Conservation (phyloP, 305 asterid species). For the Fraxinus baroniana region DNA sequence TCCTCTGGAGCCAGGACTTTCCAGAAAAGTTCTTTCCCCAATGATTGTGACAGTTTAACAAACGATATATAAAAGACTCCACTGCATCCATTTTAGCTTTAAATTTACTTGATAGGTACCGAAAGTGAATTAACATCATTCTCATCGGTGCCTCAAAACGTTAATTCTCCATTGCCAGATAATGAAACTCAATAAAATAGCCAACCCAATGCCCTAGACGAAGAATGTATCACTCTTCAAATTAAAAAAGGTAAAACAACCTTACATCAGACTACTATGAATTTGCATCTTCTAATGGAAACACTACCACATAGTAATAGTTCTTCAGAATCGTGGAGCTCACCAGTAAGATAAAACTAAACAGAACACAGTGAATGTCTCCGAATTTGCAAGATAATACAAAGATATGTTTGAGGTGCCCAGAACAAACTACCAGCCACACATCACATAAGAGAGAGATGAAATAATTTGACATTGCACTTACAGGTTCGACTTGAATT, state of each 20-base stretch:
- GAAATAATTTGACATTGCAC: slow-evolving; percentile 18
- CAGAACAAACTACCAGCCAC: slow-evolving; percentile 11
- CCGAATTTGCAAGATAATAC: slow-evolving; percentile 4
- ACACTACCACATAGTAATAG: neutral
- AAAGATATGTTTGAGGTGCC: neutral
- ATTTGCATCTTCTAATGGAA: neutral
- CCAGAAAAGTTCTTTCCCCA: neutral
- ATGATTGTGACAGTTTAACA: neutral
- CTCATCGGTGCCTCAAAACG: neutral
- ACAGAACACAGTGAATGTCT: neutral
- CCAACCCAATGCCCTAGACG: neutral
- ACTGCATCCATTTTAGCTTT: neutral
- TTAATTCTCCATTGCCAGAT: neutral
- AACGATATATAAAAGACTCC: neutral
- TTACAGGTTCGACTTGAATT: slow-evolving; percentile 87
- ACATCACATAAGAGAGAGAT: neutral
- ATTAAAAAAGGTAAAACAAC: neutral
- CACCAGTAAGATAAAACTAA: neutral
- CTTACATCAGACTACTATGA: neutral
- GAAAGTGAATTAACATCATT: neutral
- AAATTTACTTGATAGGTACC: neutral
- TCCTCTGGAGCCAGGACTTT: neutral
- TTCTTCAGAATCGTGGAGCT: neutral
- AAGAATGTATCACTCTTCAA: neutral
- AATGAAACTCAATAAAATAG: neutral